phyloP scores from a whole-genome alignment of 176 grass and related monocot genomes.

The Echinochloa phyllopogon region DNA sequence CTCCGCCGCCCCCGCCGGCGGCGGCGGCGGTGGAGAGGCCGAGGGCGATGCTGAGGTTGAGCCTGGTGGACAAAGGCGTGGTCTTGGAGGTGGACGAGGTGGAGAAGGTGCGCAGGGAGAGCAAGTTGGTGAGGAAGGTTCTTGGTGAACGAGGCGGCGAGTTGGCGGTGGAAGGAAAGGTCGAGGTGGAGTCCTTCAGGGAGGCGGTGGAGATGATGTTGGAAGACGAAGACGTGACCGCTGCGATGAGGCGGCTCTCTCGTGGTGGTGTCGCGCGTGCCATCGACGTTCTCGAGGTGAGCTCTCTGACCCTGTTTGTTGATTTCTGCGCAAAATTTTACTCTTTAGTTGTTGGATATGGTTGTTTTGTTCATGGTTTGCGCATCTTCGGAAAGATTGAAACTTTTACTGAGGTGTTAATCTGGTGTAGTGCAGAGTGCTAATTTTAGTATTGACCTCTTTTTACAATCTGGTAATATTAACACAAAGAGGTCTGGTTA shows the following conservation, averaged over 20 bases:
- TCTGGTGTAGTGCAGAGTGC: not conserved
- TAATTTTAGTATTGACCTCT: not conserved
- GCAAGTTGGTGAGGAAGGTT: conserved; percentile 58
- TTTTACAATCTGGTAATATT: not conserved
- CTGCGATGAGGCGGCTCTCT: conserved; percentile 56
- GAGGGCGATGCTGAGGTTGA: conserved; percentile 45
- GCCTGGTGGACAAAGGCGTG: conserved; percentile 57
- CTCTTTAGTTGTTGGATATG: not conserved
- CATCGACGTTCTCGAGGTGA: conserved; percentile 82
- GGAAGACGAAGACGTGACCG: conserved; percentile 41
- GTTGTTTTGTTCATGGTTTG: conserved; percentile 10
- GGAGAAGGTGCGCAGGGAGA: conserved; percentile 56
- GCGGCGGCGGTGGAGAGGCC: conserved; percentile 24
- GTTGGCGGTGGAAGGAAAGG: conserved; percentile 68
- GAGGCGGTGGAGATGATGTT: conserved; percentile 83
- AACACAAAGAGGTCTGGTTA: not conserved
- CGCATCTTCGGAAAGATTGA: not conserved
- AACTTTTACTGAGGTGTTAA: not conserved
- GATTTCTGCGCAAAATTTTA: conserved; percentile 9
- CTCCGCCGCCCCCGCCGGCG: conserved; percentile 20
- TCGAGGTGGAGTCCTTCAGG: conserved; percentile 70
- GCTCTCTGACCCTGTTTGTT: conserved; percentile 35
- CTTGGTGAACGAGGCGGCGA: conserved; percentile 49
- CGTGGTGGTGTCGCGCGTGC: conserved; percentile 60
- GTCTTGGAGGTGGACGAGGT: conserved; percentile 71